Conservation (phyloP, 345 rosid genomes). For the Isatis tinctoria region DNA sequence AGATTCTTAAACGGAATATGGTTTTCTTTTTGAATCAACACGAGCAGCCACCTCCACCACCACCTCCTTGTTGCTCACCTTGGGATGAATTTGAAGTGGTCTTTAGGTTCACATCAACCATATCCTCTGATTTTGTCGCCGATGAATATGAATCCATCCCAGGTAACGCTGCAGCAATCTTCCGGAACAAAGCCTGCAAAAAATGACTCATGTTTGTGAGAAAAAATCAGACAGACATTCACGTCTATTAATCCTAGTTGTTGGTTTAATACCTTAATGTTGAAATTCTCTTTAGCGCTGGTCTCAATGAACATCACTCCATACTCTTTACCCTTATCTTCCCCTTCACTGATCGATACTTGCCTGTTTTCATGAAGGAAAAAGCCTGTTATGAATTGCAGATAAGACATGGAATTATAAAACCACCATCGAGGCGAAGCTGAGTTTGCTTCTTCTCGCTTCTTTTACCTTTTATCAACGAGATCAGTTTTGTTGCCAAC, state of each 20-base stretch:
- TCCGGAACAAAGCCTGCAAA: constrained; percentile 81
- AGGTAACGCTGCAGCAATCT: constrained; percentile 91
- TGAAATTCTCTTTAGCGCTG: constrained; percentile 93
- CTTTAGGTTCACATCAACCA: constrained; percentile 95
- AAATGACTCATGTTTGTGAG: not conserved
- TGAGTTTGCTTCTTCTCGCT: not conserved
- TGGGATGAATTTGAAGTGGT: constrained; percentile 65
- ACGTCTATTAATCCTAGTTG: not conserved
- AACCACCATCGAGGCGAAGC: not conserved
- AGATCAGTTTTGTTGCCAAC: constrained; percentile 98
- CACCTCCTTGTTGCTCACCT: constrained; percentile 65
- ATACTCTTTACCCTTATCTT: constrained; percentile 63
- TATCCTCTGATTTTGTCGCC: constrained; percentile 80
- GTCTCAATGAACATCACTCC: constrained; percentile 93
- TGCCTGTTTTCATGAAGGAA: constrained; percentile 44
- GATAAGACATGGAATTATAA: not conserved
- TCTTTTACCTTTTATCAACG: constrained; percentile 56
- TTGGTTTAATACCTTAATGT: constrained; percentile 55
- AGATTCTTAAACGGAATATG: not conserved
- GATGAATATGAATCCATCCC: constrained; percentile 83
- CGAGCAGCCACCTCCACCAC: constrained; percentile 47
- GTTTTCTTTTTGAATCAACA: constrained; percentile 40
- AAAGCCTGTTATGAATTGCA: not conserved
- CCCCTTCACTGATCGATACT: constrained; percentile 90
- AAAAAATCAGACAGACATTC: not conserved